These are phyloP conservation scores for Alopecurus myosuroides DNA, from an alignment of 176 grass and related monocot genomes.

Conservation along the genomic window DNA sequence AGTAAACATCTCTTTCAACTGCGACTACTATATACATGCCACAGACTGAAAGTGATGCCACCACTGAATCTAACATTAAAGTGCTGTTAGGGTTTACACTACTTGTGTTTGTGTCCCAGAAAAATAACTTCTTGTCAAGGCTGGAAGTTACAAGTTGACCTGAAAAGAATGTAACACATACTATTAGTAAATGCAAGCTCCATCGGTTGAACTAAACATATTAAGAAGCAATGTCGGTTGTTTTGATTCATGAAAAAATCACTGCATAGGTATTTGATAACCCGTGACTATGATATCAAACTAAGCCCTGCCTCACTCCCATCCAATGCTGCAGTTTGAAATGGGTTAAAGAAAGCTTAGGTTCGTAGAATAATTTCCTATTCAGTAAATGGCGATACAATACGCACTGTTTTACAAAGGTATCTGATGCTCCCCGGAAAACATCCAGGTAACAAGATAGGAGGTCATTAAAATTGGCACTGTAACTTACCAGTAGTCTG, in stretches of 20 bases:
- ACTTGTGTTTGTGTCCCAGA: slow-evolving; percentile 47
- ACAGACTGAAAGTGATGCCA: slow-evolving; percentile 58
- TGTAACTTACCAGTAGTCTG: slow-evolving; percentile 34
- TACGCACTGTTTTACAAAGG: background rate
- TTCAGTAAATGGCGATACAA: background rate
- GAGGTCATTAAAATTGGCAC: background rate
- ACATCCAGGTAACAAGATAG: background rate
- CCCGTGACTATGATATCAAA: background rate
- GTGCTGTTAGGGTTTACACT: slow-evolving; percentile 16
- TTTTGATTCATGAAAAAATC: background rate
- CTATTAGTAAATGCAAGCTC: slow-evolving; percentile 1
- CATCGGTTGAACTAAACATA: background rate
- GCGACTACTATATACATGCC: slow-evolving; percentile 48
- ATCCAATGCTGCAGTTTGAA: background rate
- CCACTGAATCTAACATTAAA: slow-evolving; percentile 35
- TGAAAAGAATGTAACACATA: slow-evolving; percentile 20
- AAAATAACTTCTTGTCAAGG: slow-evolving; percentile 57
- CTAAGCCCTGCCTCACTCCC: background rate
- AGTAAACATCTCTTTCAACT: slow-evolving; percentile 41
- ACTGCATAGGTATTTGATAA: background rate
- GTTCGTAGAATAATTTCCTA: background rate
- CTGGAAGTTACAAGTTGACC: slow-evolving; percentile 49
- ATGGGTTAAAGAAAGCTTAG: background rate
- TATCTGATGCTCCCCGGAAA: slow-evolving; percentile 1
- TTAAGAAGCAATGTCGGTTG: background rate